Evolutionary conservation across 1,284 basidiomycete genomes (phyloP).

Genomic region (Boletus semigastroideus): DNA sequence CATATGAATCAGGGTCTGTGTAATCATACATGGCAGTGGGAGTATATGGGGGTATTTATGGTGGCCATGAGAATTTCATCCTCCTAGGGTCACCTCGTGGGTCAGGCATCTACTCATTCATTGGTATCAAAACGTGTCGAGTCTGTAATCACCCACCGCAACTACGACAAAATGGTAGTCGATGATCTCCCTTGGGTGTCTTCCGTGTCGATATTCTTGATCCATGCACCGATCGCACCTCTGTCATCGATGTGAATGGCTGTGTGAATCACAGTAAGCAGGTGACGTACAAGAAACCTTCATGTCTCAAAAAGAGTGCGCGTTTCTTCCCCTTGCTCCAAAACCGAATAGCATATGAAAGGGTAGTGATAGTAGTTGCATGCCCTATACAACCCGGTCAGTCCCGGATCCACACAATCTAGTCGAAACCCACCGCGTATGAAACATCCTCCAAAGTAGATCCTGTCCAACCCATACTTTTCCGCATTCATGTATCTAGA

Average conservation of each 20-base stretch:
- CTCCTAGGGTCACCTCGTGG: slow-evolving; percentile 24
- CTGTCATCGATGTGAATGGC: slow-evolving; percentile 40
- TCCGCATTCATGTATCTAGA: slow-evolving; percentile 98
- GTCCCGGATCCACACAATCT: neutral
- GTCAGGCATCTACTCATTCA: slow-evolving; percentile 3
- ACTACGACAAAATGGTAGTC: slow-evolving; percentile 2
- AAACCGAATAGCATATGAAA: slow-evolving; percentile 99
- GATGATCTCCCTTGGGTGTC: slow-evolving; percentile 22
- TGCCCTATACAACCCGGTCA: slow-evolving; percentile 64
- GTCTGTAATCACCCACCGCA: neutral
- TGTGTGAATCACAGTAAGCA: slow-evolving; percentile 5
- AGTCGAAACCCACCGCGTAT: slow-evolving; percentile 75
- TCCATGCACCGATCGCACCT: slow-evolving; percentile 92
- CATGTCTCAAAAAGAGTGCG: slow-evolving; percentile 95
- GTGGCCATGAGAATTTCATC: slow-evolving; percentile 16
- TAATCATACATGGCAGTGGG: slow-evolving; percentile 18
- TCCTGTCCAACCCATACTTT: slow-evolving; percentile 95
- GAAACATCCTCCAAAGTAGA: slow-evolving; percentile 99
- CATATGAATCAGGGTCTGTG: slow-evolving; percentile 12
- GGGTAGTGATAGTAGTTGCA: slow-evolving; percentile 94
- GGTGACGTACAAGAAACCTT: slow-evolving; percentile 89
- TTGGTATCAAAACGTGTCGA: slow-evolving; percentile 12
- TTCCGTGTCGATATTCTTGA: slow-evolving; percentile 80
- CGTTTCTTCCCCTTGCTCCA: slow-evolving; percentile 99
- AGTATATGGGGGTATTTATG: slow-evolving; percentile 26